Conservation (phyloP, 2,329 filamentous ascomycete species). For the Colletotrichum sp. region DNA sequence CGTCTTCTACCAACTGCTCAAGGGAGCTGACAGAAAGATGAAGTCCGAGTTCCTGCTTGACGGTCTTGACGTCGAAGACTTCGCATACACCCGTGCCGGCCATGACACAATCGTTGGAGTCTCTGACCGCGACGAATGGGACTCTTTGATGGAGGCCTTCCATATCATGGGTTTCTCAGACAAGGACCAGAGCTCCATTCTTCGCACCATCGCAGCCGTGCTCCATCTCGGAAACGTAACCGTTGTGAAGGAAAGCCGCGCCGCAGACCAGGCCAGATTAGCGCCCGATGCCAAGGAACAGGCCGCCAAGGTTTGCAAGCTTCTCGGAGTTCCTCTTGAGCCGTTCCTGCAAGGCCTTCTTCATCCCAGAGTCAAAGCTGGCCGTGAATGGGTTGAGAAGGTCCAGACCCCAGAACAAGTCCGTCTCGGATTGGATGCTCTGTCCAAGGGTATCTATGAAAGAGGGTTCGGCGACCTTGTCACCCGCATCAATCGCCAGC, state of each 20-base stretch:
- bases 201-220: slow-evolving; percentile 88
- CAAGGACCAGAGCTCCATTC: slow-evolving; percentile 80
- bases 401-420: slow-evolving; percentile 98
- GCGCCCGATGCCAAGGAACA: slow-evolving; percentile 76
- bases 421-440: slow-evolving; percentile 83
- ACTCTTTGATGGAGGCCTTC: slow-evolving; percentile 88
- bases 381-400: slow-evolving; percentile 98
- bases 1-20: slow-evolving; percentile 93
- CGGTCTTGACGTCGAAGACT: slow-evolving; percentile 80
- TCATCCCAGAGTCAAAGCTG: slow-evolving; percentile 93
- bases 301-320: slow-evolving; percentile 78
- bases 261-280: slow-evolving; percentile 88
- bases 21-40: slow-evolving; percentile 76
- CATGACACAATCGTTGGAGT: slow-evolving; percentile 92
- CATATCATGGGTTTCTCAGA: slow-evolving; percentile 91
- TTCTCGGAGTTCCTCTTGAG: slow-evolving; percentile 84
- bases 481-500: slow-evolving; percentile 85
- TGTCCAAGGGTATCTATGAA: slow-evolving; percentile 97
- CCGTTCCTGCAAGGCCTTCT: slow-evolving; percentile 87
- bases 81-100: slow-evolving; percentile 88
- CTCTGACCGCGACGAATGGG: slow-evolving; percentile 91
- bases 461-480: slow-evolving; percentile 94
- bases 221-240: slow-evolving; percentile 92
- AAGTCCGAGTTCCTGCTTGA: slow-evolving; percentile 80
- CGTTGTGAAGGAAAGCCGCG: slow-evolving; percentile 88